Conservation (phyloP, 306 rosid species). For the Astragalus membranaceus region DNA sequence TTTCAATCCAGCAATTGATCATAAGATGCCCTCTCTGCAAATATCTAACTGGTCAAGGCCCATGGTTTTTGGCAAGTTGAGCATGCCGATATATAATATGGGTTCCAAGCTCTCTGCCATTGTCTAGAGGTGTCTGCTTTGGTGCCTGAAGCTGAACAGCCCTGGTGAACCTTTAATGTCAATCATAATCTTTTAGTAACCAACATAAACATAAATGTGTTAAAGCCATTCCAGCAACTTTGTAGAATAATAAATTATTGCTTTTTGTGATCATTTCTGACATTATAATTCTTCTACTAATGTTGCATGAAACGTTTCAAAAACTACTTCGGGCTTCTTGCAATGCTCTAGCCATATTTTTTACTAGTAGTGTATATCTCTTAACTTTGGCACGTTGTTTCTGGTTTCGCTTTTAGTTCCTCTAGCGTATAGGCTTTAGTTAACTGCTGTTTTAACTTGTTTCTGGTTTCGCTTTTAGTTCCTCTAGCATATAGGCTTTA, state of each 20-base stretch:
- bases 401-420: too few species aligned
- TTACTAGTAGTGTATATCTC: too few species aligned
- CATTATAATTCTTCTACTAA: slow-evolving; percentile 7
- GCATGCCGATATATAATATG: slow-evolving; percentile 31
- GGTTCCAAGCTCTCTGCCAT: slow-evolving; percentile 33
- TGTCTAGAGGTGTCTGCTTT: slow-evolving; percentile 42
- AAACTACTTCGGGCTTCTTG: neutral
- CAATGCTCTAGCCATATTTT: too few species aligned
- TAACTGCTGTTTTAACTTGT: too few species aligned
- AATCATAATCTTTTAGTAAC: slow-evolving; percentile 18
- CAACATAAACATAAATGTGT: neutral
- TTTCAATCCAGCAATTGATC: slow-evolving; percentile 57
- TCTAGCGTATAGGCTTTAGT: too few species aligned
- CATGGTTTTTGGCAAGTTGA: slow-evolving; percentile 45
- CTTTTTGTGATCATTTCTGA: neutral
- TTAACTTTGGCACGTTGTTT: too few species aligned
- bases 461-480: neutral
- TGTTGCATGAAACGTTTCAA: neutral
- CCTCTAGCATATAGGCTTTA: too few species aligned
- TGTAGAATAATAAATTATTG: neutral
- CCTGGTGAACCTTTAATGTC: slow-evolving; percentile 54
- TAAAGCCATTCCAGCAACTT: neutral
- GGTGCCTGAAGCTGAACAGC: slow-evolving; percentile 51
- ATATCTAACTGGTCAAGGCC: slow-evolving; percentile 49
- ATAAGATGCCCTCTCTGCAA: slow-evolving; percentile 49